These are phyloP conservation scores for Alternaria ethzedia DNA, from an alignment of 2,329 filamentous ascomycete species.

Conservation along the genomic window DNA sequence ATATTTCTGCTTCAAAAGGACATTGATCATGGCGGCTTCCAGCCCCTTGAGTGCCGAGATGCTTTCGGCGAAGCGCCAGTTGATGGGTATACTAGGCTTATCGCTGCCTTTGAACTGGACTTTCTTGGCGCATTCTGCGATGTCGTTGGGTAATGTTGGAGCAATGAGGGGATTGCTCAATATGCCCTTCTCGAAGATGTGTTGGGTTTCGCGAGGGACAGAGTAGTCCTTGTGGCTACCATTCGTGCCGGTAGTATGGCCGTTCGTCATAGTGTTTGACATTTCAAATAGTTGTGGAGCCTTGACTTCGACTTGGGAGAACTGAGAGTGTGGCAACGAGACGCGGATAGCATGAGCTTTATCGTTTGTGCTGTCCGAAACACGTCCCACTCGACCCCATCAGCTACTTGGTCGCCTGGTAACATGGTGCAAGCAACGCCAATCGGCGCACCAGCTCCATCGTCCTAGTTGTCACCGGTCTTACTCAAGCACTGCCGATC, in stretches of 20 bases:
- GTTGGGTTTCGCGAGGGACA: constrained; percentile 32
- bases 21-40: constrained; percentile 56
- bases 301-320: background rate
- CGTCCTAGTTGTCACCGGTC: background rate
- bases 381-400: background rate
- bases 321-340: background rate
- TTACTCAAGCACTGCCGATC: background rate
- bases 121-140: constrained; percentile 42
- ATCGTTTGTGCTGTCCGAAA: background rate
- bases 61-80: constrained; percentile 64
- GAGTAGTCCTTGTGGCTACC: constrained; percentile 28
- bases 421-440: background rate
- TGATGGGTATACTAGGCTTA: constrained; percentile 59
- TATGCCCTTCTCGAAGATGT: constrained; percentile 49
- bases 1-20: constrained; percentile 57
- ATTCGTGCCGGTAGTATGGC: constrained; percentile 7
- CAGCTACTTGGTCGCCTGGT: background rate
- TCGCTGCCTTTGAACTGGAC: constrained; percentile 54
- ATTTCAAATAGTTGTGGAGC: background rate
- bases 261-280: background rate
- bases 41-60: constrained; percentile 58
- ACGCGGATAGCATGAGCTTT: background rate
- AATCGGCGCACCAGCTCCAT: background rate
- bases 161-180: constrained; percentile 52
- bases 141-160: constrained; percentile 45